Percentiles rank a stretch among this genome's conserved stretches.
phyloP scores from a whole-genome alignment of 2,329 filamentous ascomycete species.

The Monosporascus sp. region DNA sequence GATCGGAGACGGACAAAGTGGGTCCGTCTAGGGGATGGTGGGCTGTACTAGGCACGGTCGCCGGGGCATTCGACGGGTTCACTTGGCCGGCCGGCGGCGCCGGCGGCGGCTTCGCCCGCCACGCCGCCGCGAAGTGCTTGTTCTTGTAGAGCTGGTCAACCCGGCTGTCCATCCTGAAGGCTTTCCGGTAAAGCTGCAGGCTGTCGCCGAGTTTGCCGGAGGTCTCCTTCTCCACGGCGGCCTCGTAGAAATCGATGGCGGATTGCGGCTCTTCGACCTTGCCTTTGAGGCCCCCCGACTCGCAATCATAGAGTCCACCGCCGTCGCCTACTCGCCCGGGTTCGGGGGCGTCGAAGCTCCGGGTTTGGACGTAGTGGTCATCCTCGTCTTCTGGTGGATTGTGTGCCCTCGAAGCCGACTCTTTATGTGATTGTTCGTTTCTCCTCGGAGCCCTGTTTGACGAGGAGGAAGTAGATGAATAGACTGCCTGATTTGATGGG shows the following conservation, averaged over 20 bases:
- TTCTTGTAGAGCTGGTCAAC: conserved; percentile 86
- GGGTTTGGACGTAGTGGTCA: conserved; percentile 23
- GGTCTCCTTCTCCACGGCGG: conserved; percentile 81
- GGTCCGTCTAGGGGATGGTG: conserved; percentile 52
- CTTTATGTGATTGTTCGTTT: conserved; percentile 12
- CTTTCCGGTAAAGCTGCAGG: conserved; percentile 79
- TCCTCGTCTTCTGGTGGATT: conserved; percentile 20
- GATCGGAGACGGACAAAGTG: conserved; percentile 54
- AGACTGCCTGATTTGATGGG: conserved; percentile 5
- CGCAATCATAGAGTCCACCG: conserved; percentile 10
- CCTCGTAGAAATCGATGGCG: conserved; percentile 88
- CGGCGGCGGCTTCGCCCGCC: conserved; percentile 43
- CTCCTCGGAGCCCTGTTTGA: conserved; percentile 12
- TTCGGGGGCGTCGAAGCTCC: conserved; percentile 27
- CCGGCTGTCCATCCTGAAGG: conserved; percentile 79
- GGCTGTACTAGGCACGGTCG: conserved; percentile 47
- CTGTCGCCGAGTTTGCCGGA: conserved; percentile 86
- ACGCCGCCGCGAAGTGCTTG: conserved; percentile 74
- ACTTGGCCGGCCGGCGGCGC: conserved; percentile 12
- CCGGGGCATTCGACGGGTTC: conserved; percentile 38
- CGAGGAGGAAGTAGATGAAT: conserved; percentile 15
- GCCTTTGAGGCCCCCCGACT: conserved; percentile 8
- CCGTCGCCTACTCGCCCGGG: conserved; percentile 9
- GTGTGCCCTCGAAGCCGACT: conserved; percentile 9
- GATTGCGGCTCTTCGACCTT: conserved; percentile 32